Conservation (phyloP, 805 yeast genomes). For the Spathaspora arborariae region DNA sequence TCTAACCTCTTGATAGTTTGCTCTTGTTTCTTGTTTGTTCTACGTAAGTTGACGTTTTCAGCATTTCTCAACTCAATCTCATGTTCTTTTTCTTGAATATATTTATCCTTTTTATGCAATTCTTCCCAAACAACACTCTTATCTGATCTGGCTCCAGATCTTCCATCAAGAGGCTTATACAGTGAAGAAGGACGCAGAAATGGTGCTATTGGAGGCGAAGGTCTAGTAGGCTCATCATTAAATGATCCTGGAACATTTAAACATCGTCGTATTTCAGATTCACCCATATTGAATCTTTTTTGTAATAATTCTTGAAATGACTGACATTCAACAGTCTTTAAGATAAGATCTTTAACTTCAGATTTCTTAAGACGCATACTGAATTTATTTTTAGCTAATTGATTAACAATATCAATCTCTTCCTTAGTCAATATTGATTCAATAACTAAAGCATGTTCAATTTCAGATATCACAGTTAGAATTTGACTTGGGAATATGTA, state of each 20-base stretch:
- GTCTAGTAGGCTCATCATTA: background rate
- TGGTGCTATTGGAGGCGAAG: background rate
- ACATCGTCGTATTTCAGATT: conserved; percentile 4
- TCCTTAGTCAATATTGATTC: conserved; percentile 15
- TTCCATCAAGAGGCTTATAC: background rate
- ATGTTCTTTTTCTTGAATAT: conserved; percentile 13
- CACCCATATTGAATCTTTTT: conserved; percentile 18
- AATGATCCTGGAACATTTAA: background rate
- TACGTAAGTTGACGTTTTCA: conserved; percentile 9
- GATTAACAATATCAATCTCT: conserved; percentile 13
- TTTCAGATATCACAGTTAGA: conserved; percentile 16
- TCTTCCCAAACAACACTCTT: background rate
- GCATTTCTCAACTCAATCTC: conserved; percentile 1
- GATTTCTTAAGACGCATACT: conserved; percentile 17
- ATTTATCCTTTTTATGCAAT: conserved; percentile 11
- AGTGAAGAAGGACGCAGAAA: conserved; percentile 2
- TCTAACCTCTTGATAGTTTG: conserved; percentile 10
- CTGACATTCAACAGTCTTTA: conserved; percentile 18
- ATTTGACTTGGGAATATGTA: conserved; percentile 22
- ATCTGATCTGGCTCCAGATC: background rate
- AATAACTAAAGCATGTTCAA: conserved; percentile 17
- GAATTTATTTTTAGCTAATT: conserved; percentile 17
- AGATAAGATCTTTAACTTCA: conserved; percentile 21
- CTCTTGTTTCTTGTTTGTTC: conserved; percentile 6
- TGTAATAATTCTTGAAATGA: conserved; percentile 18